A percentile compares a stretch with the other conserved stretches of the same genome.
Conservation (phyloP, 129 eudicot species). For the Logfia minima region DNA sequence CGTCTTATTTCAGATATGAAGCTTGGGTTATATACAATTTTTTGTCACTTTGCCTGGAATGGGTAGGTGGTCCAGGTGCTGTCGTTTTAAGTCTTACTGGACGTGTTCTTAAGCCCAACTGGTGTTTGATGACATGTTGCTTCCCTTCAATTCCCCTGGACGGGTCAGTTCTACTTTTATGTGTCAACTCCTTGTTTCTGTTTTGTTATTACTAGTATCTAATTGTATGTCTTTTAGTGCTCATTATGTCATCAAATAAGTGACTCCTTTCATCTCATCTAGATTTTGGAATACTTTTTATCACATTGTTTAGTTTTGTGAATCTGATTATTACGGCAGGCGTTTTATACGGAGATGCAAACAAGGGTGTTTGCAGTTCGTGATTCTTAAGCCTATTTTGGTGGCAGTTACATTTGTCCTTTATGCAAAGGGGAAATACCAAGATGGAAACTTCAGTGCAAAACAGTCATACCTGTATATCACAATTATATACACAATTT, state of each 20-base stretch:
- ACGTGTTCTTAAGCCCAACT: constrained; percentile 72
- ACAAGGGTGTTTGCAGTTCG: constrained; percentile 97
- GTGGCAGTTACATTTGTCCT: constrained; percentile 73
- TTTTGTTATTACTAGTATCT: neutral
- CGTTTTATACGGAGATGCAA: constrained; percentile 96
- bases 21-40: constrained; percentile 99
- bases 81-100: constrained; percentile 82
- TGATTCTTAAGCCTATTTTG: constrained; percentile 84
- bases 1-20: constrained; percentile 72
- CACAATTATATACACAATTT: constrained; percentile 82
- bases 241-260: neutral
- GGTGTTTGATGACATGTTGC: constrained; percentile 91
- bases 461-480: constrained; percentile 81
- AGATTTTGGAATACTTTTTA: neutral
- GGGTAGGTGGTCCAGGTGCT: constrained; percentile 99
- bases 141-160: constrained; percentile 85
- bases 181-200: neutral
- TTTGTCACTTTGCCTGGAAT: constrained; percentile 80
- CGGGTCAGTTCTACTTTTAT: constrained; percentile 56
- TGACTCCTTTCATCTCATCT: neutral
- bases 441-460: constrained; percentile 88
- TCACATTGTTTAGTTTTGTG: neutral
- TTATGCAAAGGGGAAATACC: constrained; percentile 85
- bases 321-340: constrained; percentile 53
- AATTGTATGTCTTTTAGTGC: neutral